These are phyloP conservation scores for Trichaptum fuscoviolaceum DNA, from an alignment of 768 basidiomycete genomes.

Conservation along the genomic window DNA sequence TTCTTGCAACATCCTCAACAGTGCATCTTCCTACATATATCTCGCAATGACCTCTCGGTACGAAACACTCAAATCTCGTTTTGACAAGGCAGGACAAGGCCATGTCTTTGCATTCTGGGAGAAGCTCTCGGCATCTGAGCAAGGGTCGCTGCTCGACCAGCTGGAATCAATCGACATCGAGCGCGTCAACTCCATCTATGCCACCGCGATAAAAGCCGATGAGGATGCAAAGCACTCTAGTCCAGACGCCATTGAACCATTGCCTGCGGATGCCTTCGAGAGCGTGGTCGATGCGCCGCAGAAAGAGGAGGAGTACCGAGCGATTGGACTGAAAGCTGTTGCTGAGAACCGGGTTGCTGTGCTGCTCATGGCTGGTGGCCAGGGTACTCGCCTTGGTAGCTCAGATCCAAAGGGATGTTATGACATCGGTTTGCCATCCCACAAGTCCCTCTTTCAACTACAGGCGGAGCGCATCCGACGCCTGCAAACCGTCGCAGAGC, in stretches of 20 bases:
- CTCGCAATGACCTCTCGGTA: neutral
- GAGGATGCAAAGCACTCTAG: slow-evolving; percentile 37
- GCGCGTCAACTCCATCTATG: slow-evolving; percentile 87
- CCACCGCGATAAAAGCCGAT: slow-evolving; percentile 68
- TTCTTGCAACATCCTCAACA: neutral
- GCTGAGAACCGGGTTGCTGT: slow-evolving; percentile 85
- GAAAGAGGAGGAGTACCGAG: slow-evolving; percentile 70
- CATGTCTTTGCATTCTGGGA: slow-evolving; percentile 91
- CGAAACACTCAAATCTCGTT: slow-evolving; percentile 31
- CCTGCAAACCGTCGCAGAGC: slow-evolving; percentile 71
- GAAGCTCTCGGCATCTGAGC: slow-evolving; percentile 59
- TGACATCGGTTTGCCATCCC: slow-evolving; percentile 90
- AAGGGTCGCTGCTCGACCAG: slow-evolving; percentile 58
- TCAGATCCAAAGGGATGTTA: slow-evolving; percentile 96
- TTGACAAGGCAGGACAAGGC: slow-evolving; percentile 75
- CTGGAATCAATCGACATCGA: slow-evolving; percentile 79
- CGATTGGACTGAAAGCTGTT: slow-evolving; percentile 75
- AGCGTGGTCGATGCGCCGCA: slow-evolving; percentile 48
- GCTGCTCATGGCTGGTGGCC: slow-evolving; percentile 95
- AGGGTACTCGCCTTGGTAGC: slow-evolving; percentile 92
- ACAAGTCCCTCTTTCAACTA: slow-evolving; percentile 92
- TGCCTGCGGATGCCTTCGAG: slow-evolving; percentile 72
- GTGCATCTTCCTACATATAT: neutral
- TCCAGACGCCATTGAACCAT: slow-evolving; percentile 63
- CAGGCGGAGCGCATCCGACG: slow-evolving; percentile 95